Base-by-base conservation (phyloP, 2,329 filamentous ascomycete species). In the Botrytis byssoidea region DNA sequence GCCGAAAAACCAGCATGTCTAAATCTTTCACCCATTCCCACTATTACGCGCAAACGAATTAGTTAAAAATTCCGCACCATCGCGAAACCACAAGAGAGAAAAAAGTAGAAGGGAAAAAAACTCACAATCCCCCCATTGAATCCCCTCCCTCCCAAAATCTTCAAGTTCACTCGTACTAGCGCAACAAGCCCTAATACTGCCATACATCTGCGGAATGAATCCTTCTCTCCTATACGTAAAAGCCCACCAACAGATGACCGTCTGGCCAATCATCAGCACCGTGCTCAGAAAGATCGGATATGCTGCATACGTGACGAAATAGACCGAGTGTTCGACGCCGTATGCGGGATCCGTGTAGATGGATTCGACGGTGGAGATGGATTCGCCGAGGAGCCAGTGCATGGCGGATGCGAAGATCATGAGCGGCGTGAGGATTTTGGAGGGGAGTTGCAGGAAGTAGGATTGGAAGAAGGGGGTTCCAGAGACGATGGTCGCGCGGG, bases 151-250 rank as follows among this genome's bases (percentile, higher is more conserved):
- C 25, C 65, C 72, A 51, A 77, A 78, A 59, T 76, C 73, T 6
- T 61, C 72, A 37, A 78, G 74, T 32, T 77, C 74, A 16, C 72
- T 73, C 5, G 76, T 78, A 25, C 72, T 75, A 7, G 75, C 76
- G 72, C 76, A 77, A n/a, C 72, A 74, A 22, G 76, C 51, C 37
- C 77, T 73, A 18, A 77, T 77, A 16, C 75, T 76, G 0, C 76
- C 77, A 68, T 73, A 78, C 76, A 78, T 78, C 35, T 77, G 75
- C 1, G 76, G 77, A 22, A 76, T 76, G 25, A 78, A 78, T 0
- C 77, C 76, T 46, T 77, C 77, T 25, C 75, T 71, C 7, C 71
- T 71, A 63, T 74, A 77, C 1, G 75, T 77, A 57, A 76, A 77
- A 14, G 73, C 75, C 77, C 76, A 77, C 74, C 76, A 78, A 51